Conservation (phyloP, 495 filamentous ascomycete species). For the Penicillium mononematosum region DNA sequence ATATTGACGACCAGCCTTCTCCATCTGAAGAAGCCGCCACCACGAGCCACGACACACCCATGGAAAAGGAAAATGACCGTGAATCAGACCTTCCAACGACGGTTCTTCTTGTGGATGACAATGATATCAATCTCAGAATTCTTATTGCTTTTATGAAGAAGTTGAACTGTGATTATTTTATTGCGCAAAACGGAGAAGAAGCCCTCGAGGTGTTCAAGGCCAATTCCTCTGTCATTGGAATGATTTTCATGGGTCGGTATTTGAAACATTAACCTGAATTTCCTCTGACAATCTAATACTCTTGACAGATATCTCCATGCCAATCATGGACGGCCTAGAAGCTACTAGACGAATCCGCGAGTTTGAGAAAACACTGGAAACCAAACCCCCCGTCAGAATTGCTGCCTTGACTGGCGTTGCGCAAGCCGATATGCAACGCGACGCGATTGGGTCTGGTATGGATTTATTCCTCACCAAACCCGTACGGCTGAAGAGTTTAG, state of each 20-base stretch:
- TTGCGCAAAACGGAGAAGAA: slow-evolving; percentile 52
- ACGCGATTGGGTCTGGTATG: slow-evolving; percentile 35
- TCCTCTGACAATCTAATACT: not conserved
- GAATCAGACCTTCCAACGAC: not conserved
- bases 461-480: slow-evolving; percentile 43
- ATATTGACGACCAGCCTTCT: not conserved
- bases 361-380: slow-evolving; percentile 32
- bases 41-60: slow-evolving; percentile 1
- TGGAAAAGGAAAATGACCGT: slow-evolving; percentile 6
- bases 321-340: slow-evolving; percentile 56
- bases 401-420: slow-evolving; percentile 39
- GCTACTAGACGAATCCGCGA: slow-evolving; percentile 48
- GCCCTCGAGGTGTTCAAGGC: slow-evolving; percentile 47
- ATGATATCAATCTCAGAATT: slow-evolving; percentile 36
- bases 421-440: slow-evolving; percentile 25
- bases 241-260: slow-evolving; percentile 50
- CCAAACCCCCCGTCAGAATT: slow-evolving; percentile 18
- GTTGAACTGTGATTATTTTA: slow-evolving; percentile 22
- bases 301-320: slow-evolving; percentile 54
- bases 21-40: not conserved
- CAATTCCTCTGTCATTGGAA: slow-evolving; percentile 32
- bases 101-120: slow-evolving; percentile 39
- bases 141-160: slow-evolving; percentile 42
- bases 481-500: slow-evolving; percentile 19
- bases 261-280: not conserved